Base-by-base conservation (phyloP, 495 filamentous ascomycete species). In the Talaromyces liani region DNA sequence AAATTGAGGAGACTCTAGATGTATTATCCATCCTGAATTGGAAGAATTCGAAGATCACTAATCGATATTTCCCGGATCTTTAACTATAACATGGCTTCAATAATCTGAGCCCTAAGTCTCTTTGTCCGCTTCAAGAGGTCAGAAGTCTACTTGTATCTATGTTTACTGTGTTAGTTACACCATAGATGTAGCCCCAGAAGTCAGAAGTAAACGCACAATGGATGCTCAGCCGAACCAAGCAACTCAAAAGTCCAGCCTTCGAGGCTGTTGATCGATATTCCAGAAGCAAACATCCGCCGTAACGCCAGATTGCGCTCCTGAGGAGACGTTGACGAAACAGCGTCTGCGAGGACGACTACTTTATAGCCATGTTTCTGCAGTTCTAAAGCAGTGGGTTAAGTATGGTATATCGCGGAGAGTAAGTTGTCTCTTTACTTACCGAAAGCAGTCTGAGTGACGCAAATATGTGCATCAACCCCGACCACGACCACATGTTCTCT, bases 191-290 rank as follows among this genome's bases (percentile, higher is more conserved):
- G 2, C 14, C 10, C 22, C 1, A 20, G 53, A 14, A 29, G 20
- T n/a, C 9, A 16, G 9, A 7, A n/a, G 1, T 27, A 4, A 6
- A 27, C 53, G n/a, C 29, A 56, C 53, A 56, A 29, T 29, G 53
- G 53, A 56, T 29, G 22, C 2, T 29, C 53, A 24, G 22, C 18
- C 22, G 53, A 56, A 27, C 22, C 53, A 56, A 56, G 53, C 27
- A 56, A 29, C n/a, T 56, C 53, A 56, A 56, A 56, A 24, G 27
- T 56, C 53, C 53, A 56, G 12, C 53, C 53, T 22, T 56, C 53
- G 0, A 56, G 10, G 29, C 53, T 56, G 20, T 56, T 56, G 53
- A 56, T 16, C 6, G 53, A 56, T 25, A 56, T 56, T 12, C 53
- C 53, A 3, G 53, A 25, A 56, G 22, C 24, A 56, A 56, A 24